Evolutionary conservation across 129 eudicot genomes (phyloP).

Genomic region (Cynara cardunculus): DNA sequence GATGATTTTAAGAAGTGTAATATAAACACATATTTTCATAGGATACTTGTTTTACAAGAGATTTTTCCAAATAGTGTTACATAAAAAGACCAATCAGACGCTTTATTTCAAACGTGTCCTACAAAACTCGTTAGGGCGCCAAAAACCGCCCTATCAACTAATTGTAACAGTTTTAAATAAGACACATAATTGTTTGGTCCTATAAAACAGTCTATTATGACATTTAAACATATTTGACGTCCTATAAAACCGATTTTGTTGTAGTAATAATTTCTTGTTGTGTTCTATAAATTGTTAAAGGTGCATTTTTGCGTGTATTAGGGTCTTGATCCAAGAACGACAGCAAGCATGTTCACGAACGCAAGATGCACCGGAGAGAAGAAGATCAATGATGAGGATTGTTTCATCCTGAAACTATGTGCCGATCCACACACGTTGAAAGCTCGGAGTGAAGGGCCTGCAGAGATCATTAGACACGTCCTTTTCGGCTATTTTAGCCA

Average conservation of each 20-base stretch:
- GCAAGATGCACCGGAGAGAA: constrained; percentile 95
- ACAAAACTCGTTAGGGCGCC: not conserved
- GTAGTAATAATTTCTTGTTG: not conserved
- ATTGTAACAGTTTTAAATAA: not conserved
- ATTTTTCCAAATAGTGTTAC: too few relatives aligned
- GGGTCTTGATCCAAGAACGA: constrained; percentile 94
- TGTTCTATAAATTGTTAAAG: not conserved
- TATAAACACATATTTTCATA: not conserved
- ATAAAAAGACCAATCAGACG: not conserved
- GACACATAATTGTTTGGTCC: not conserved
- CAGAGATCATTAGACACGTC: constrained; percentile 90
- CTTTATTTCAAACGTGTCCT: not conserved
- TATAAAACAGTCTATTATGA: not conserved
- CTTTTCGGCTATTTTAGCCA: constrained; percentile 92
- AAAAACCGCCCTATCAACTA: not conserved
- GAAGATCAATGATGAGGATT: constrained; percentile 83
- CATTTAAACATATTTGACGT: not conserved
- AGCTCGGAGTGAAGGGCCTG: constrained; percentile 93
- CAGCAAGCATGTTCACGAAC: constrained; percentile 78
- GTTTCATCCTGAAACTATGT: constrained; percentile 81
- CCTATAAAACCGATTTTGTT: too few relatives aligned
- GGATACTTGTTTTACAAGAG: not conserved
- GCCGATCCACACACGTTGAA: constrained; percentile 81
- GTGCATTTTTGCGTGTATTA: constrained; percentile 4
- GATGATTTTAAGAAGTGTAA: not conserved